Percentiles rank a stretch among this genome's conserved stretches.
Conservation (phyloP, 495 filamentous ascomycete genomes). For the Aspergillus cavernicola region DNA sequence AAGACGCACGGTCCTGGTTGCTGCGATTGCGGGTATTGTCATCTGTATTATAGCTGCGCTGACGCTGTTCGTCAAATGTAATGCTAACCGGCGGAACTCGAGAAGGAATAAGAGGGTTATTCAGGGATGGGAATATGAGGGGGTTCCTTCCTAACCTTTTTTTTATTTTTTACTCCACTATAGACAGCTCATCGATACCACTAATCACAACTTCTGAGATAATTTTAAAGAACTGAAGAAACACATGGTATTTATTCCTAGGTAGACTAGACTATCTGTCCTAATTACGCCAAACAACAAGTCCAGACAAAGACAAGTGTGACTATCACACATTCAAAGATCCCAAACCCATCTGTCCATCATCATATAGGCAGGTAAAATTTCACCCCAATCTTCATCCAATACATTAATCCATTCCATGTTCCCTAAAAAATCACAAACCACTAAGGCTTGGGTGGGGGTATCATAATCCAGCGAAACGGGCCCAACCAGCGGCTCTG, state of each 20-base stretch:
- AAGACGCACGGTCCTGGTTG: conserved; percentile 50
- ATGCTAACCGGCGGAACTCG: conserved; percentile 52
- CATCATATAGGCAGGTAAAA: not conserved
- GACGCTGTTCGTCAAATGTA: conserved; percentile 63
- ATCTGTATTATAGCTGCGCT: conserved; percentile 55
- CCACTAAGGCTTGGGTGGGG: too few relatives aligned
- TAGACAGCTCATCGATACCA: too few relatives aligned
- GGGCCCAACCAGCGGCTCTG: conserved; percentile 44
- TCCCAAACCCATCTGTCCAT: conserved; percentile 5
- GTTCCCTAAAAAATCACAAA: not conserved
- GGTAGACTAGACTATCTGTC: conserved; percentile 4
- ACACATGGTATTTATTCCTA: conserved; percentile 2
- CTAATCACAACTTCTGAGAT: too few relatives aligned
- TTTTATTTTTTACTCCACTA: not conserved
- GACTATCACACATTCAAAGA: too few relatives aligned
- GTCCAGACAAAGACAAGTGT: conserved; percentile 3
- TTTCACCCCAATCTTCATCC: not conserved
- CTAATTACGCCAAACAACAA: conserved; percentile 11
- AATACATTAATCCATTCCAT: not conserved
- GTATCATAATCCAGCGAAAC: conserved; percentile 43
- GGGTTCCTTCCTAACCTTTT: conserved; percentile 51
- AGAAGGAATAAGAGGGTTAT: conserved; percentile 48
- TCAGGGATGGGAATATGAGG: conserved; percentile 64
- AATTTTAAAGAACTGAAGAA: too few relatives aligned
- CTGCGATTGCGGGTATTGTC: conserved; percentile 56